Percentiles rank a stretch among this genome's conserved stretches.
Conservation (phyloP, 2,329 filamentous ascomycete genomes). For the Furcasterigmium sp. region DNA sequence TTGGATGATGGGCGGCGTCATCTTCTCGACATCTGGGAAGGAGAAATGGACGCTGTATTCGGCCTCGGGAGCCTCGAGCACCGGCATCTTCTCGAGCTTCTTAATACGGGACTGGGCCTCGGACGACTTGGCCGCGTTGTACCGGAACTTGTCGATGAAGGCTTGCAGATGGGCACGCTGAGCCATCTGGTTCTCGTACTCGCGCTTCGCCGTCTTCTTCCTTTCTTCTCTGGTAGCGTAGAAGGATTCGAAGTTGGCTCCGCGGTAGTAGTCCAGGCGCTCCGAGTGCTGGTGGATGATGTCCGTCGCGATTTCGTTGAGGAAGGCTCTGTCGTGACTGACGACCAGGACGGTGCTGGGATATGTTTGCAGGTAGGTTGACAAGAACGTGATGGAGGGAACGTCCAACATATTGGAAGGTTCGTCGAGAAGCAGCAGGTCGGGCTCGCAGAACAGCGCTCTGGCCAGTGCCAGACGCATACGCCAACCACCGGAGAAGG, state of each 20-base stretch:
- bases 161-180: slow-evolving; percentile 89
- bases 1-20: slow-evolving; percentile 95
- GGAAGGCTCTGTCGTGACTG: slow-evolving; percentile 96
- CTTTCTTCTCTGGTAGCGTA: slow-evolving; percentile 97
- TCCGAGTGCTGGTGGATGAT: slow-evolving; percentile 98
- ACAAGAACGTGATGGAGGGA: slow-evolving; percentile 97
- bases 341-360: slow-evolving; percentile 94
- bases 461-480: slow-evolving; percentile 94
- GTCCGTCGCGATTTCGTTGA: slow-evolving; percentile 98
- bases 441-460: slow-evolving; percentile 96
- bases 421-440: slow-evolving; percentile 93
- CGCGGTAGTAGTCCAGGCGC: slow-evolving; percentile 96
- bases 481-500: slow-evolving; percentile 98
- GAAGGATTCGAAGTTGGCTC: slow-evolving; percentile 94
- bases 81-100: slow-evolving; percentile 95
- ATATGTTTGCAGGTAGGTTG: slow-evolving; percentile 90
- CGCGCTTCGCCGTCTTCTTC: slow-evolving; percentile 90
- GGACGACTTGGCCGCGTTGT: slow-evolving; percentile 97
- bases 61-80: slow-evolving; percentile 82
- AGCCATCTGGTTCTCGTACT: slow-evolving; percentile 98
- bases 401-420: slow-evolving; percentile 99
- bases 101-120: slow-evolving; percentile 99
- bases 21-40: slow-evolving; percentile 95
- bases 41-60: slow-evolving; percentile 97
- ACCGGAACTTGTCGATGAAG: slow-evolving; percentile 99